Base-by-base conservation (phyloP, 2,329 filamentous ascomycete genomes). In the Fusarium sp. region DNA sequence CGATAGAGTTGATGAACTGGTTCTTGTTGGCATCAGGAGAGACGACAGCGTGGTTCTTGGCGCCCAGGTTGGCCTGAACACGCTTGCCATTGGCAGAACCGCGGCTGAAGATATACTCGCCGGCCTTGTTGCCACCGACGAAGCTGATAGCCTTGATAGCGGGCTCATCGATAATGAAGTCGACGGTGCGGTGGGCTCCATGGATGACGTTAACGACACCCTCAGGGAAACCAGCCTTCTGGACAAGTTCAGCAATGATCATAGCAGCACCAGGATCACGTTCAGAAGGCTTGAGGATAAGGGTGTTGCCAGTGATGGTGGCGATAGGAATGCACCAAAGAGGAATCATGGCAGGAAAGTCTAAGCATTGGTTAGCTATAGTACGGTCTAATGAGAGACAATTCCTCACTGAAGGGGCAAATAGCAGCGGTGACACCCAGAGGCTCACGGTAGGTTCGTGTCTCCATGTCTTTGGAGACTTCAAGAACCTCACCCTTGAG, bases 311-410 rank as follows among this genome's bases (percentile, higher is more conserved):
- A 18, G 91, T 93, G 27, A 94, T 87, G 41, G 92, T 92, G 45
- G 92, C 92, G 72, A 96, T 91, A 37, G 92, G 93, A 65, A 96
- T 94, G 63, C 88, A 93, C 92, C 92, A 96, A n/a, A 96, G 85
- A 5, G 92, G 93, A 78, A 96, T 96, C 92, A 96, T 96, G 72
- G 92, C 92, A 41, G 92, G 92, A 81, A 96, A 96, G 84, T 96
- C 90, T 92, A 63, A 4, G 18, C n/a, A 27, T 5, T 8, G n/a
- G 45, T 73, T 57, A 72, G 64, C 47, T 13, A 35, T 13, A 21
- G 20, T 3, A 18, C 11, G 17, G n/a, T 39, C n/a, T 25, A 21
- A 4, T 6, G 11, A 41, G 18, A 18, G 20, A 15, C n/a, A 27
- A 18, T 35, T 49, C 81, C 89, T 79, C 78, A 93, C 90, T 96